Evolutionary conservation across 2,329 filamentous ascomycete species (phyloP), one percentile per base, ranked within the genome.

Genomic region (Berkeleyomyces basicola): DNA sequence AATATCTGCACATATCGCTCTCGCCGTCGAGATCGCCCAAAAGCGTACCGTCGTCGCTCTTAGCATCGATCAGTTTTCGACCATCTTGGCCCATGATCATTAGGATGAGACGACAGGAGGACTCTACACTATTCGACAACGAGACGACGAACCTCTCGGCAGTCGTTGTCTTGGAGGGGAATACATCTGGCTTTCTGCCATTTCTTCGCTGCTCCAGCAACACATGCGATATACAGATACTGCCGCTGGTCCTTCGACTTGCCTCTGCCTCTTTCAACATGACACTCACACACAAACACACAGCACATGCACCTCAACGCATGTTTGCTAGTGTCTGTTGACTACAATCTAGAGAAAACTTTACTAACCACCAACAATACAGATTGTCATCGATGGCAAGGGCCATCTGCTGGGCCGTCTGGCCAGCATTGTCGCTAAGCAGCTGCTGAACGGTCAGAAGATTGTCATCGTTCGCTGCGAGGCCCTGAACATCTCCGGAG

Each of bases 341-440:
- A 9, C 14, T 36, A 10, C 36, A 60, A 40, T n/a, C 11, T n/a
- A 37, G 23, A 55, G 51, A 39, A 37, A n/a, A n/a, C 7, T 43
- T 33, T 44, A 64, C 66, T 68, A 59, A 71, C 76, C 72, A 69
- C 69, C 55, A 7, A 4, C 23, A 23, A 31, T 66, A 65, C 67
- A 96, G 90, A 86, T 96, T 82, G 88, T 96, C 82, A 95, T 99
- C 77, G 93, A 99, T 86, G 93, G 91, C 89, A 99, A 99, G 87
- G 93, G 93, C 81, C 93, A 99, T 82, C 88, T 99, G 78, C 90
- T 99, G 79, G 93, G 93, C 83, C 92, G 93, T 79, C 86, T 99
- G 78, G 92, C 92, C 81, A 90, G 86, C 78, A 96, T 90, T 76
- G 90, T 97, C 75, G 92, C 92, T 77, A 97, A 97, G 88, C 92